phyloP scores from a whole-genome alignment of 2,329 filamentous ascomycete species.

The Dothideomycetes sp. region DNA sequence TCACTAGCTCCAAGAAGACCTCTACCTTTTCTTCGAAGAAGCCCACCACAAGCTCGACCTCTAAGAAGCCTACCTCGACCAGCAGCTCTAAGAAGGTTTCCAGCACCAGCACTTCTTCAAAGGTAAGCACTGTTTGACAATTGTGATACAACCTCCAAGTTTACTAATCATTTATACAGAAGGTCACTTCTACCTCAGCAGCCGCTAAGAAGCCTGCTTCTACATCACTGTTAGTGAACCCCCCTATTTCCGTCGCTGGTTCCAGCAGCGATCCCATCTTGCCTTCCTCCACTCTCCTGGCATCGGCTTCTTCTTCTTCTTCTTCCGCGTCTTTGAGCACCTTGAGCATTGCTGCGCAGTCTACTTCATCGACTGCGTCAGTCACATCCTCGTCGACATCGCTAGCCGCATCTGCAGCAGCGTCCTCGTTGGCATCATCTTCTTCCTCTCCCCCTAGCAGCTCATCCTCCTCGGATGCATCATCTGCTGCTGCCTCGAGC shows the following conservation, averaged over 20 bases:
- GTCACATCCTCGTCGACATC: too few species aligned
- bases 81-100: not conserved
- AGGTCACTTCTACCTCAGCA: conserved; percentile 1
- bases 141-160: not conserved
- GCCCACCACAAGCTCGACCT: not conserved
- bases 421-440: not conserved
- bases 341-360: too few species aligned
- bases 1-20: not conserved
- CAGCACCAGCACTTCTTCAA: conserved; percentile 1
- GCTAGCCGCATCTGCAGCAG: too few species aligned
- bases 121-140: not conserved
- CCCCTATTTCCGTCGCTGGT: too few species aligned
- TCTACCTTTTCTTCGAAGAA: not conserved
- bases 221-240: conserved; percentile 7
- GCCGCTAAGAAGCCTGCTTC: conserved; percentile 3
- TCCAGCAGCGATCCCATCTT: not conserved
- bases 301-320: not conserved
- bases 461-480: not conserved
- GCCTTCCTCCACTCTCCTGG: not conserved
- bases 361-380: too few species aligned
- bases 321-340: not conserved
- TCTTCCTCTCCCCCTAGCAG: not conserved
- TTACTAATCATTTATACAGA: not conserved
- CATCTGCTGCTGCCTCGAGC: not conserved
- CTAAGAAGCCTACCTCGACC: not conserved